These are phyloP conservation scores for Lactarius hengduanensis DNA, from an alignment of 768 basidiomycete species.

Conservation along the genomic window DNA sequence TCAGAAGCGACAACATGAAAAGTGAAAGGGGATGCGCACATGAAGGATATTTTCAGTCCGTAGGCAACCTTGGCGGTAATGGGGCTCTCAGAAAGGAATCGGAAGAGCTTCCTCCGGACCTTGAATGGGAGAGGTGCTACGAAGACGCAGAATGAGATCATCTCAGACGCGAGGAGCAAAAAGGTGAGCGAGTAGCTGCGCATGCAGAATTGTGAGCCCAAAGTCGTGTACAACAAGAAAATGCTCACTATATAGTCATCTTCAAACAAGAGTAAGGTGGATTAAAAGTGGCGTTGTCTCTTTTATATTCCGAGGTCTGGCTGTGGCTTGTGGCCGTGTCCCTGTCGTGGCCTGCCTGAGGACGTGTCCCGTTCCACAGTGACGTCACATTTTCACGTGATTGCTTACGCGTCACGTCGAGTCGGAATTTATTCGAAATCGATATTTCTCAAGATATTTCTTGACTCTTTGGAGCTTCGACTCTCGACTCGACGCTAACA, in stretches of 20 bases:
- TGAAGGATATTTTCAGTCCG: slow-evolving; percentile 91
- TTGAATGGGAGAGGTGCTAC: slow-evolving; percentile 83
- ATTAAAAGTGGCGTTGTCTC: not conserved
- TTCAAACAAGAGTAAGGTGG: slow-evolving; percentile 14
- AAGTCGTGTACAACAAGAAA: not conserved
- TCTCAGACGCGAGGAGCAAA: slow-evolving; percentile 77
- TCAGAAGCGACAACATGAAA: not conserved
- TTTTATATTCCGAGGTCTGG: not conserved
- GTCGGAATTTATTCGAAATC: not conserved
- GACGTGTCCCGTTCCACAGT: not conserved
- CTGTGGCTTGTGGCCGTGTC: not conserved
- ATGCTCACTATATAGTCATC: slow-evolving; percentile 51
- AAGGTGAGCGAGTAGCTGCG: slow-evolving; percentile 80
- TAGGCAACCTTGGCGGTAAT: slow-evolving; percentile 85
- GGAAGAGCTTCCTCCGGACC: slow-evolving; percentile 67
- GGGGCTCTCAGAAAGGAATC: slow-evolving; percentile 65
- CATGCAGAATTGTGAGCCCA: not conserved
- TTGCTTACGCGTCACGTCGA: slow-evolving; percentile 17
- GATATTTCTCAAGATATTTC: not conserved
- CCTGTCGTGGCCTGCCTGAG: not conserved
- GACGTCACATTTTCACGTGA: slow-evolving; percentile 18
- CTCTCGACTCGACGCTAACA: slow-evolving; percentile 6
- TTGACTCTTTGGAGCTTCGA: not conserved
- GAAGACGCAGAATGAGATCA: slow-evolving; percentile 81
- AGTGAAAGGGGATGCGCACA: slow-evolving; percentile 44